Conservation (phyloP, 768 basidiomycete genomes). For the Inosperma sp. region DNA sequence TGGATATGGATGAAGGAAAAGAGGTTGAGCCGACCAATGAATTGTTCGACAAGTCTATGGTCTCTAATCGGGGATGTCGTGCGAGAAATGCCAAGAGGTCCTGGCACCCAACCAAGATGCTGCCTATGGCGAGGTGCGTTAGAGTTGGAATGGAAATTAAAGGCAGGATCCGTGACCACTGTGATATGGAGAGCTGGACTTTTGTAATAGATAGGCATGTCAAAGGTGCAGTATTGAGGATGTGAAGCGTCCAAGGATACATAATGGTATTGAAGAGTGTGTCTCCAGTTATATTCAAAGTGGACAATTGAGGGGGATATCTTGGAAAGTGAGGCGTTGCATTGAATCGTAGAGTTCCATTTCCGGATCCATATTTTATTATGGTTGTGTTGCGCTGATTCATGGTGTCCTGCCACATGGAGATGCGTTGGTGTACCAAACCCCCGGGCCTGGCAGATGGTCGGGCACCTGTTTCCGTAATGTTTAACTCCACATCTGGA, state of each 20-base stretch:
- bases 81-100: slow-evolving; percentile 10
- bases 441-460: neutral
- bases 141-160: neutral
- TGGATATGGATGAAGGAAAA: neutral
- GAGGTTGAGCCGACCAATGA: neutral
- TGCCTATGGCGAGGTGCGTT: neutral
- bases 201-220: neutral
- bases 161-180: slow-evolving; percentile 3
- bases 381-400: neutral
- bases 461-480: neutral
- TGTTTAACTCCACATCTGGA: neutral
- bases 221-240: neutral
- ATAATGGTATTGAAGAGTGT: neutral
- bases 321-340: neutral
- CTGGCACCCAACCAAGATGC: neutral
- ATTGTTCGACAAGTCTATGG: neutral
- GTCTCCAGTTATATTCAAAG: neutral
- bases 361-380: neutral
- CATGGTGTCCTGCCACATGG: neutral
- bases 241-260: slow-evolving; percentile 3
- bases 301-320: neutral
- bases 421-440: neutral
- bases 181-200: neutral
- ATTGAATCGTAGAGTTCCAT: neutral
- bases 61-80: slow-evolving; percentile 7